Percentiles rank a stretch among this genome's conserved stretches.
Evolutionary conservation across 441 rosid species (phyloP).

Genomic region (Euphorbia neoarborescens): DNA sequence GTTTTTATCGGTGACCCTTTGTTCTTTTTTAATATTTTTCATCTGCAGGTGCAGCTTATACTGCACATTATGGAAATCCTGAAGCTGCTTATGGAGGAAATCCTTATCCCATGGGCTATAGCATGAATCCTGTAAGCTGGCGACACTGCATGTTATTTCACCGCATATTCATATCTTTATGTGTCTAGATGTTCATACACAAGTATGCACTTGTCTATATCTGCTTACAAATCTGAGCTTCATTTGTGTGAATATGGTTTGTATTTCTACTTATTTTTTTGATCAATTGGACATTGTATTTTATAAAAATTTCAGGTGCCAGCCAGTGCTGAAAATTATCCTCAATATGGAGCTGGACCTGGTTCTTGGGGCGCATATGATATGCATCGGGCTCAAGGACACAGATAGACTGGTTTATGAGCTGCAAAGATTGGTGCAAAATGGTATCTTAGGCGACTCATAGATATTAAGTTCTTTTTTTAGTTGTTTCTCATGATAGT

Average conservation of each 20-base stretch:
- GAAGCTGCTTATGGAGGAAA: conserved; percentile 62
- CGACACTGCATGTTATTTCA: background rate
- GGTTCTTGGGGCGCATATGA: conserved; percentile 62
- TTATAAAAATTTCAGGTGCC: conserved; percentile 36
- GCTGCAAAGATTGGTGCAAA: conserved; percentile 26
- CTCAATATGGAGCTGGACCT: conserved; percentile 63
- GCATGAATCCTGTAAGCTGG: conserved; percentile 70
- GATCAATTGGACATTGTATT: background rate
- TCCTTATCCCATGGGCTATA: conserved; percentile 59
- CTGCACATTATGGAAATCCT: conserved; percentile 48
- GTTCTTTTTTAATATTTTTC: conserved; percentile 8
- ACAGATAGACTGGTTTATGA: conserved; percentile 37
- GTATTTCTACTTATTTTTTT: background rate
- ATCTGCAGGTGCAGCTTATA: conserved; percentile 47
- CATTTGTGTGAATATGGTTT: background rate
- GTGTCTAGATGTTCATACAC: conserved; percentile 1
- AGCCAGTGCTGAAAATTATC: conserved; percentile 56
- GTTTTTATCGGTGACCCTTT: background rate
- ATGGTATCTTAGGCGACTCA: conserved; percentile 36
- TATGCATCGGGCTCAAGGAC: conserved; percentile 64
- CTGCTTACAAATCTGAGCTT: background rate
- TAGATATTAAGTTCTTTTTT: conserved; percentile 23
- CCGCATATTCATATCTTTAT: background rate
- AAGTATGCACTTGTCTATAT: background rate
- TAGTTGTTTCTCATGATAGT: conserved; percentile 23